phyloP scores from a whole-genome alignment of 805 yeast species.

The Wickerhamomyces ciferrii region DNA sequence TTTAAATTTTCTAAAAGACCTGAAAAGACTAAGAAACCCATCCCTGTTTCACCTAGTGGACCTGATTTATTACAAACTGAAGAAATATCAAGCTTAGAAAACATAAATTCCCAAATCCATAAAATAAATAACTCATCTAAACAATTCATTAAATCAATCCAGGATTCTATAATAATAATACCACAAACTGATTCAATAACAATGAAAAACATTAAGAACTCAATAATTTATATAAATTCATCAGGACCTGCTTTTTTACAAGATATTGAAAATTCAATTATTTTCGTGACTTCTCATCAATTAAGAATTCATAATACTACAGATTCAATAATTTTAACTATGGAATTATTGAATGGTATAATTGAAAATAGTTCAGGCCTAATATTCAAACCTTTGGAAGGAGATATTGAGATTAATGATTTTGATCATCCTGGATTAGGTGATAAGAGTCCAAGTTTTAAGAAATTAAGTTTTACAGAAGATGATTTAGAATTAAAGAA shows the following conservation, averaged over 20 bases:
- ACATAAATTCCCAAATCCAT: not conserved
- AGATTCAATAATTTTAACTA: conserved; percentile 3
- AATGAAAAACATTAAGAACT: conserved; percentile 5
- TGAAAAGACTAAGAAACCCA: not conserved
- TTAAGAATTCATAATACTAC: conserved; percentile 15
- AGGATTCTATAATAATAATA: conserved; percentile 5
- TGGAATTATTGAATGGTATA: conserved; percentile 18
- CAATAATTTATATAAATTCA: conserved; percentile 7
- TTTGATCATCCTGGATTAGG: conserved; percentile 16
- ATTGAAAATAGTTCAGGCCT: conserved; percentile 15
- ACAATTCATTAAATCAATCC: not conserved
- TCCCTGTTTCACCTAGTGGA: too few relatives aligned
- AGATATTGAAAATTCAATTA: conserved; percentile 4
- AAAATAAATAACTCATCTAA: not conserved
- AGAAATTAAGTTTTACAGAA: not conserved
- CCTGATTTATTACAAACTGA: too few relatives aligned
- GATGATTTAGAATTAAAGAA: not conserved
- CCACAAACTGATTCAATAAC: conserved; percentile 8
- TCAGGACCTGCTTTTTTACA: conserved; percentile 15
- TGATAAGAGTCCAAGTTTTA: conserved; percentile 8
- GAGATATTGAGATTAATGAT: conserved; percentile 13
- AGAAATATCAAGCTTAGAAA: not conserved
- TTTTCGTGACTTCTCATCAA: conserved; percentile 17
- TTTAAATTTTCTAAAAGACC: conserved; percentile 3
- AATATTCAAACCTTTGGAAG: conserved; percentile 1